Evolutionary conservation across 768 basidiomycete species (phyloP).

Genomic region (Tulasnella sp.): DNA sequence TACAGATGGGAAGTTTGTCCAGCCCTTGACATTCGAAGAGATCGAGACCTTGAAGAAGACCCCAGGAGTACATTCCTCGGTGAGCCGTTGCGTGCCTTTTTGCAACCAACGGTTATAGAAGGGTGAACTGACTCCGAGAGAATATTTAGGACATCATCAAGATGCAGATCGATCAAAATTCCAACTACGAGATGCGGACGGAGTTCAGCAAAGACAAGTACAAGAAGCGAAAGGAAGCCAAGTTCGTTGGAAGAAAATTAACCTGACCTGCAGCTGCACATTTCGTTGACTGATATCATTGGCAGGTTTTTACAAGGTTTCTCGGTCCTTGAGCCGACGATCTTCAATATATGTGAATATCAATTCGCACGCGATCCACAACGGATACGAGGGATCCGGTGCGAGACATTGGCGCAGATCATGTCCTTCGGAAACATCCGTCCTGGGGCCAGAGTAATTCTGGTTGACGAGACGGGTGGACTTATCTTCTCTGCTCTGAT

Average conservation of each 20-base stretch:
- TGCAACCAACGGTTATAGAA: too few relatives aligned
- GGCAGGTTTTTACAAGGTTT: conserved; percentile 84
- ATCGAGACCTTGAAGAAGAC: conserved; percentile 75
- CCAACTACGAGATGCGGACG: conserved; percentile 86
- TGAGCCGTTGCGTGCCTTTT: conserved; percentile 28
- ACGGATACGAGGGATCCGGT: conserved; percentile 71
- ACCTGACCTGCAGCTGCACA: background rate
- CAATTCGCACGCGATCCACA: conserved; percentile 76
- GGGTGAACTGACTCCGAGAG: too few relatives aligned
- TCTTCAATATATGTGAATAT: conserved; percentile 80
- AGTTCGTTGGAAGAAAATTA: conserved; percentile 42
- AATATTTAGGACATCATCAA: conserved; percentile 94
- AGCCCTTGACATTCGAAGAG: conserved; percentile 72
- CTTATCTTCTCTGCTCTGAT: conserved; percentile 74
- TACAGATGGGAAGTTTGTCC: conserved; percentile 61
- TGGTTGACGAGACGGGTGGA: conserved; percentile 88
- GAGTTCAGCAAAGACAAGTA: conserved; percentile 99
- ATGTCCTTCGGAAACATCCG: conserved; percentile 71
- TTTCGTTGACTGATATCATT: too few relatives aligned
- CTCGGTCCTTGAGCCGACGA: conserved; percentile 75
- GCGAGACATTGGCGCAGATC: conserved; percentile 83
- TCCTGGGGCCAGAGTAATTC: conserved; percentile 79
- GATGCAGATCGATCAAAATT: conserved; percentile 86
- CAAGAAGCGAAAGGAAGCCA: conserved; percentile 90
- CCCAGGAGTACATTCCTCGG: conserved; percentile 61